Conservation (phyloP, 2,329 filamentous ascomycete genomes). For the Curvularia sp. region DNA sequence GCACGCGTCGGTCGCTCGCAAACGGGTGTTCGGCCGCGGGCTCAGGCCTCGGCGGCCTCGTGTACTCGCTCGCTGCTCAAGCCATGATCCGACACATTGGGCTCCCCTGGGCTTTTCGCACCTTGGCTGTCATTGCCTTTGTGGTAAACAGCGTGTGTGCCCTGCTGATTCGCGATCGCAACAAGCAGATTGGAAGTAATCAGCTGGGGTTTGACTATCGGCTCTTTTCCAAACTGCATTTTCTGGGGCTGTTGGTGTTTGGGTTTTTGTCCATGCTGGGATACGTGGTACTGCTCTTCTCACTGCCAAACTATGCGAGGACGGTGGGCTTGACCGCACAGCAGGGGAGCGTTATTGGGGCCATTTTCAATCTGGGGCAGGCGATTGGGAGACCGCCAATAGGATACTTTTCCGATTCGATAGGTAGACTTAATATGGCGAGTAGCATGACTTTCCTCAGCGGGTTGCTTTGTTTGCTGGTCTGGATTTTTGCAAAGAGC, state of each 20-base stretch:
- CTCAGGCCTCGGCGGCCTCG: conserved; percentile 74
- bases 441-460: conserved; percentile 68
- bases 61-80: conserved; percentile 71
- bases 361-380: conserved; percentile 72
- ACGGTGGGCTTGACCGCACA: conserved; percentile 70
- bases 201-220: conserved; percentile 66
- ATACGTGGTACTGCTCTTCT: conserved; percentile 80
- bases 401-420: conserved; percentile 72
- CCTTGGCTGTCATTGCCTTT: conserved; percentile 68
- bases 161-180: conserved; percentile 72
- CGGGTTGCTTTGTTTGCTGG: conserved; percentile 69
- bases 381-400: conserved; percentile 74
- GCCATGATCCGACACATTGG: conserved; percentile 71
- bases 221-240: conserved; percentile 68
- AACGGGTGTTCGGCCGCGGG: conserved; percentile 74
- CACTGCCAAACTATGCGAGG: conserved; percentile 74
- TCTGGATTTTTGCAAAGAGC: conserved; percentile 75
- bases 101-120: conserved; percentile 70
- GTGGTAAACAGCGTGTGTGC: conserved; percentile 69
- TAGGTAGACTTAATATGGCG: conserved; percentile 77
- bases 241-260: conserved; percentile 69
- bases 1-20: conserved; percentile 69
- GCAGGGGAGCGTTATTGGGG: conserved; percentile 75
- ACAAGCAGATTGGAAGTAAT: conserved; percentile 71
- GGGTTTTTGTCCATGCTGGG: conserved; percentile 75